A percentile compares a stretch with the other conserved stretches of the same genome.
Conservation (phyloP, 1,284 basidiomycete genomes). For the Ceraceosorus guamensis region DNA sequence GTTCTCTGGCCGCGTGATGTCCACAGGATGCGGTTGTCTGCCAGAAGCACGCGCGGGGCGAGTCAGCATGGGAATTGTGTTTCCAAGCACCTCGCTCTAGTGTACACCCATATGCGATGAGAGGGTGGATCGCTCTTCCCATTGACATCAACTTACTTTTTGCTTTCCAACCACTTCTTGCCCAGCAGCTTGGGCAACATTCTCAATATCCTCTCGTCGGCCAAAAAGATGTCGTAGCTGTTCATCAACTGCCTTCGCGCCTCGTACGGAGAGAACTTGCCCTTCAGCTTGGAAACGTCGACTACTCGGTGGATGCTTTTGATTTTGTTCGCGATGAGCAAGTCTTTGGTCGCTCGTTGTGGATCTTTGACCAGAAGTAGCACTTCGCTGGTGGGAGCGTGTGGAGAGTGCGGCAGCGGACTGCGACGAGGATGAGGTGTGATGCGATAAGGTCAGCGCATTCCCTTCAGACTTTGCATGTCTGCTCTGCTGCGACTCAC, state of each 20-base stretch:
- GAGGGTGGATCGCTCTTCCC: neutral
- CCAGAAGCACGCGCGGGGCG: neutral
- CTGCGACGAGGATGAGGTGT: neutral
- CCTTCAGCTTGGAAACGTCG: slow-evolving; percentile 57
- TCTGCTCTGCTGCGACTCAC: slow-evolving; percentile 27
- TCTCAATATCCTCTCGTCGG: slow-evolving; percentile 82
- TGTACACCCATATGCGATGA: neutral
- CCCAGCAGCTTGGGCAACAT: slow-evolving; percentile 79
- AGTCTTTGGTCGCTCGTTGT: slow-evolving; percentile 89
- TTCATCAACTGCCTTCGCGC: slow-evolving; percentile 74
- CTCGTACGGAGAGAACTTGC: slow-evolving; percentile 61
- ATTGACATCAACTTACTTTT: slow-evolving; percentile 64
- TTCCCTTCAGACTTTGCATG: slow-evolving; percentile 40
- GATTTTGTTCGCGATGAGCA: slow-evolving; percentile 68
- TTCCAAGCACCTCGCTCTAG: neutral
- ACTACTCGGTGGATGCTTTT: slow-evolving; percentile 88
- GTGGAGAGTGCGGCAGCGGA: slow-evolving; percentile 69
- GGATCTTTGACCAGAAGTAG: slow-evolving; percentile 94
- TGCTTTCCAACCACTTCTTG: slow-evolving; percentile 82
- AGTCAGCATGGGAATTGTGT: too few relatives aligned
- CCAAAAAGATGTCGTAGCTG: slow-evolving; percentile 85
- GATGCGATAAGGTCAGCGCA: neutral
- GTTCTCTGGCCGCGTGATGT: slow-evolving; percentile 67
- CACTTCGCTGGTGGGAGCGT: slow-evolving; percentile 70
- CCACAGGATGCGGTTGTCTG: slow-evolving; percentile 88